phyloP scores from a whole-genome alignment of 345 rosid genomes.

The Kandelia obovata region DNA sequence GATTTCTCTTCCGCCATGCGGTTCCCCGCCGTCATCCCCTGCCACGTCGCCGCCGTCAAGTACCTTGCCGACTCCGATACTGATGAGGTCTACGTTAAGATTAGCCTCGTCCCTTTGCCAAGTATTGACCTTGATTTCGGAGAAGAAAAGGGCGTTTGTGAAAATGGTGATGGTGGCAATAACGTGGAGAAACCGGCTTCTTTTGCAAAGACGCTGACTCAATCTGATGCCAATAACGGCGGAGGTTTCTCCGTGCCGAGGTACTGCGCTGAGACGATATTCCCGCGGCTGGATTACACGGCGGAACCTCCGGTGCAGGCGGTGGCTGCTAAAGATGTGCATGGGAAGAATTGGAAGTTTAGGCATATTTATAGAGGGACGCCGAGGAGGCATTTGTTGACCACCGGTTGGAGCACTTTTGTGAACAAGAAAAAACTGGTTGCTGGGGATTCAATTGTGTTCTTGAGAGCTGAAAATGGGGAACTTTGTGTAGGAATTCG shows the following conservation, averaged over 20 bases:
- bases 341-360: slow-evolving; percentile 28
- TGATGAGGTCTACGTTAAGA: slow-evolving; percentile 26
- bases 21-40: slow-evolving; percentile 15
- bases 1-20: slow-evolving; percentile 16
- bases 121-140: slow-evolving; percentile 26
- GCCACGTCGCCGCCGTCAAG: slow-evolving; percentile 18
- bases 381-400: slow-evolving; percentile 31
- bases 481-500: slow-evolving; percentile 29
- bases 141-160: slow-evolving; percentile 17
- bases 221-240: slow-evolving; percentile 96
- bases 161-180: background rate
- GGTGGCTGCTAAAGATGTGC: slow-evolving; percentile 29
- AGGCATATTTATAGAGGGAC: slow-evolving; percentile 34
- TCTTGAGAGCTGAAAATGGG: slow-evolving; percentile 26
- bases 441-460: slow-evolving; percentile 32
- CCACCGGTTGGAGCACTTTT: slow-evolving; percentile 32
- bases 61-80: slow-evolving; percentile 25
- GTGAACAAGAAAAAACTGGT: slow-evolving; percentile 30
- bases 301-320: slow-evolving; percentile 84
- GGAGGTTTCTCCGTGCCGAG: slow-evolving; percentile 98
- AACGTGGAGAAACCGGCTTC: slow-evolving; percentile 50
- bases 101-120: slow-evolving; percentile 18
- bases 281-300: slow-evolving; percentile 28
- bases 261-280: slow-evolving; percentile 78
- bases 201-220: slow-evolving; percentile 92